Conservation (phyloP, 352 stramenopile genomes). For the Pilasporangium apinafurcum region DNA sequence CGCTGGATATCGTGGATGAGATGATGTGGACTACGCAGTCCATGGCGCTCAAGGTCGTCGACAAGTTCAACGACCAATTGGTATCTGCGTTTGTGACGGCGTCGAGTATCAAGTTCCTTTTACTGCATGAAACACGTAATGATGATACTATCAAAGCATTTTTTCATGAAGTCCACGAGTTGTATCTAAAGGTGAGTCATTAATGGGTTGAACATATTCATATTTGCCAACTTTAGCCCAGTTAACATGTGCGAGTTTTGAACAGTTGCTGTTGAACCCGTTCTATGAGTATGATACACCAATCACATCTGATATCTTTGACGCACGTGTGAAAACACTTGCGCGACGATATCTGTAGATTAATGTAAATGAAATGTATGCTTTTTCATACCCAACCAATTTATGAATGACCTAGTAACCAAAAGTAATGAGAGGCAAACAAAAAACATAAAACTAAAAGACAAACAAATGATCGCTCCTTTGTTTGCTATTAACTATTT, state of each 20-base stretch:
- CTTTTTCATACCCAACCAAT: too few relatives aligned
- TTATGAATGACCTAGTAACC: too few relatives aligned
- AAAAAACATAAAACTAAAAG: constrained; percentile 11
- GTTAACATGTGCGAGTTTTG: constrained; percentile 1
- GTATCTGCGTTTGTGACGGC: constrained; percentile 96
- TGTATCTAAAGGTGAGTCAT: constrained; percentile 93
- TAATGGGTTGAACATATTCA: too few relatives aligned
- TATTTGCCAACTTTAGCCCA: too few relatives aligned
- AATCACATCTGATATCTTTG: constrained; percentile 92
- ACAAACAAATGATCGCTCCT: constrained; percentile 16
- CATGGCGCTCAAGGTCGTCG: constrained; percentile 91
- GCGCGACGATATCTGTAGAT: constrained; percentile 83
- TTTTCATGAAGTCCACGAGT: constrained; percentile 96
- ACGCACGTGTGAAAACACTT: constrained; percentile 86
- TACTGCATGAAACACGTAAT: constrained; percentile 92
- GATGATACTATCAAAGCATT: constrained; percentile 95
- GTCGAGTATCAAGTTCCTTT: constrained; percentile 94
- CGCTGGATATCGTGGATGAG: constrained; percentile 95
- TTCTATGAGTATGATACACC: constrained; percentile 95
- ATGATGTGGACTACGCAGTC: constrained; percentile 91
- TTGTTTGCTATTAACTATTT: constrained; percentile 15
- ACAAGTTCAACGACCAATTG: constrained; percentile 97
- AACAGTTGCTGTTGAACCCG: constrained; percentile 93
- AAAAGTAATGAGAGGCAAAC: background rate
- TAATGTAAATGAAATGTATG: too few relatives aligned